Evolutionary conservation across 169 alveolate genomes (phyloP).

Genomic region (Plasmodium cynomolgi): DNA sequence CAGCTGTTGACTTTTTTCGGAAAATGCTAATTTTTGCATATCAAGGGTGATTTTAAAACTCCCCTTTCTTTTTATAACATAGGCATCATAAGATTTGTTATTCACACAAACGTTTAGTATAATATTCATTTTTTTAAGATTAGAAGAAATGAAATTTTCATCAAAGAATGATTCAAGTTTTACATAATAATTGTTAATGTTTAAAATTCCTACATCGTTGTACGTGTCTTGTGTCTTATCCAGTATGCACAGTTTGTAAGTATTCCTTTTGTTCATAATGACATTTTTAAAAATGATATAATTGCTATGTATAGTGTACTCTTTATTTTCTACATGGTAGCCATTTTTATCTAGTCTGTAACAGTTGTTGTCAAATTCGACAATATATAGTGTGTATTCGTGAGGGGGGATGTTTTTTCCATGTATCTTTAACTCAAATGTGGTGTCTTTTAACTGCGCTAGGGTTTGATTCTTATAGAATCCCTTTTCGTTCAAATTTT

Average conservation of each 20-base stretch:
- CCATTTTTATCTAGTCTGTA: conserved; percentile 10
- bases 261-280: conserved; percentile 16
- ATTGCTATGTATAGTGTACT: neutral
- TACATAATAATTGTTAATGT: conserved; percentile 65
- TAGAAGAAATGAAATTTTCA: conserved; percentile 11
- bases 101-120: conserved; percentile 25
- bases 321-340: conserved; percentile 13
- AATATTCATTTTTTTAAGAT: conserved; percentile 9
- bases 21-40: neutral
- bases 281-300: conserved; percentile 36
- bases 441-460: neutral
- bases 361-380: conserved; percentile 55
- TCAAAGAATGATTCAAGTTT: conserved; percentile 48
- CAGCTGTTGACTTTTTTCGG: conserved; percentile 7
- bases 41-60: conserved; percentile 33
- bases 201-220: conserved; percentile 53
- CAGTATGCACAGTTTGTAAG: conserved; percentile 36
- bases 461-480: conserved; percentile 53
- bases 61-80: conserved; percentile 22
- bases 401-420: conserved; percentile 46
- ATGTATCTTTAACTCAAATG: conserved; percentile 8
- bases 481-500: conserved; percentile 21
- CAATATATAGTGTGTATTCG: conserved; percentile 35
- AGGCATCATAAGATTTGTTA: conserved; percentile 1
- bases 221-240: conserved; percentile 17